Conservation (phyloP, 1,284 basidiomycete species). For the Rhodotorula sp. region DNA sequence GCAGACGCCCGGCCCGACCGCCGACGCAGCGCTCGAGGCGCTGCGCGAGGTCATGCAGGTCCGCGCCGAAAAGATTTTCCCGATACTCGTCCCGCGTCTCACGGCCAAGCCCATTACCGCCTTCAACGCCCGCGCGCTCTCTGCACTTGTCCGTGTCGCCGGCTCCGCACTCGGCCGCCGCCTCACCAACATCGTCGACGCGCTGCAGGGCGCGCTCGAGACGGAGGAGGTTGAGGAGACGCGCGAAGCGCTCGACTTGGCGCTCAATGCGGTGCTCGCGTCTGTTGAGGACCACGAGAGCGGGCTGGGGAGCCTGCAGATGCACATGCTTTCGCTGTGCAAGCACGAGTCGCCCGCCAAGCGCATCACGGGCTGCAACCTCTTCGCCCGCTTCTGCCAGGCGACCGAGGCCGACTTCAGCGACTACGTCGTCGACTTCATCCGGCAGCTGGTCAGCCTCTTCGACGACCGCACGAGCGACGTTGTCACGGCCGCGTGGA, state of each 20-base stretch:
- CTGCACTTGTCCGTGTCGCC: conserved; percentile 88
- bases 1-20: conserved; percentile 82
- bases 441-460: conserved; percentile 84
- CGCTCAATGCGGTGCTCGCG: conserved; percentile 68
- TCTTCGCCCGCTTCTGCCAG: conserved; percentile 80
- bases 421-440: conserved; percentile 89
- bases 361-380: conserved; percentile 72
- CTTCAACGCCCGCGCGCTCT: conserved; percentile 93
- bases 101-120: conserved; percentile 86
- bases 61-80: conserved; percentile 92
- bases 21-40: conserved; percentile 89
- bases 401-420: conserved; percentile 73
- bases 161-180: conserved; percentile 84
- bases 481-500: conserved; percentile 82
- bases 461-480: conserved; percentile 74
- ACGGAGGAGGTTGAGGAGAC: conserved; percentile 68
- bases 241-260: conserved; percentile 69
- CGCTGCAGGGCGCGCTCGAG: conserved; percentile 70
- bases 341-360: conserved; percentile 71
- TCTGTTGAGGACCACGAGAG: conserved; percentile 76
- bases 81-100: conserved; percentile 92
- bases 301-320: conserved; percentile 85
- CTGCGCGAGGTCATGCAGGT: conserved; percentile 71
- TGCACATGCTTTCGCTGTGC: conserved; percentile 81
- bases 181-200: conserved; percentile 70